phyloP scores from a whole-genome alignment of 257 asterid species.

The Plantago major region DNA sequence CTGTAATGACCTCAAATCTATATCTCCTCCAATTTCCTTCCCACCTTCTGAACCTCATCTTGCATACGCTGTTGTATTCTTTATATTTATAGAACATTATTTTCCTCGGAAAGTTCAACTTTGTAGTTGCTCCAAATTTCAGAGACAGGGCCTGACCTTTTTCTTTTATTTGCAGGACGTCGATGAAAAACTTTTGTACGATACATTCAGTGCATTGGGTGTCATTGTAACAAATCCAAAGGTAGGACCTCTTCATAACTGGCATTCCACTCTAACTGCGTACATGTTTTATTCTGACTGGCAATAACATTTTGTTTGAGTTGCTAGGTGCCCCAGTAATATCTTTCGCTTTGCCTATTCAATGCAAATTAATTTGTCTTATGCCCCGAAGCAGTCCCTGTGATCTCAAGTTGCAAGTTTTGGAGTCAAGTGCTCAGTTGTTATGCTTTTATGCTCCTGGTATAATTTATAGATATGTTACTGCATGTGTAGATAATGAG shows the following conservation, averaged over 20 bases:
- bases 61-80: neutral
- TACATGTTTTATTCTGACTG: too few relatives aligned
- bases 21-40: constrained; percentile 7
- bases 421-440: neutral
- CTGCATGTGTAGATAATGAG: constrained; percentile 74
- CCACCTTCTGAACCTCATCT: neutral
- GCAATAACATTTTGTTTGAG: too few relatives aligned
- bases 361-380: neutral
- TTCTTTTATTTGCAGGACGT: constrained; percentile 68
- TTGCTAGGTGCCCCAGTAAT: constrained; percentile 2
- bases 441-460: too few relatives aligned
- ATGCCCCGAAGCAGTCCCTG: too few relatives aligned
- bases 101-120: neutral
- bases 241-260: constrained; percentile 35
- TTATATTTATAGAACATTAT: neutral
- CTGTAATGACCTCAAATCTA: constrained; percentile 48
- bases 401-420: constrained; percentile 8
- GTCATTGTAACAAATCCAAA: constrained; percentile 92
- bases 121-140: constrained; percentile 4
- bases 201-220: constrained; percentile 93
- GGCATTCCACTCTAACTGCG: neutral
- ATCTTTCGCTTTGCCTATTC: neutral
- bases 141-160: constrained; percentile 1
- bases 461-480: constrained; percentile 8
- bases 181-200: constrained; percentile 94